A percentile compares a stretch with the other conserved stretches of the same genome.
Conservation (phyloP, 371 early-diverging fungal species). For the Saksenaea oblongispora region DNA sequence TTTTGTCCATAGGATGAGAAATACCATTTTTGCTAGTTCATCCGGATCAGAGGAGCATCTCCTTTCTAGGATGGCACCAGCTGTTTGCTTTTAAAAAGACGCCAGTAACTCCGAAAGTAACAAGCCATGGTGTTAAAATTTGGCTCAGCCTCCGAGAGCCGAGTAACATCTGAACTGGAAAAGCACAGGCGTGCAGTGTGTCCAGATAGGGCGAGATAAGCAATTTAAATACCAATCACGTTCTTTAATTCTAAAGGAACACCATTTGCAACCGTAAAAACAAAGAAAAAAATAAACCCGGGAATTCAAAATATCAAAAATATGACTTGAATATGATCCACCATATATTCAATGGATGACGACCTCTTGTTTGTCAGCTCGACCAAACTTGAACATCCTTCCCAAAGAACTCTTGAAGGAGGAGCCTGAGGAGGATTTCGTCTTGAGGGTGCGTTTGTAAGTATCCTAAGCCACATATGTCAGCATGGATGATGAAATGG, state of each 20-base stretch:
- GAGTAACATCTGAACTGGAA: not conserved
- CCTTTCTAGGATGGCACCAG: too few relatives aligned
- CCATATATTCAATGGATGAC: constrained; percentile 33
- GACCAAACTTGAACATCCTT: constrained; percentile 33
- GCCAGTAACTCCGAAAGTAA: too few relatives aligned
- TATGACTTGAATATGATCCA: not conserved
- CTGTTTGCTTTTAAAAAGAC: too few relatives aligned
- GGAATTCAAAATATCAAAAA: not conserved
- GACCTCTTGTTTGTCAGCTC: constrained; percentile 19
- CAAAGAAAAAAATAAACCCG: not conserved
- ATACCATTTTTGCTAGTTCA: too few relatives aligned
- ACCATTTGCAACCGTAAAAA: not conserved
- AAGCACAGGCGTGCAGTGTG: not conserved
- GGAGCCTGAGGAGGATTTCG: constrained; percentile 16
- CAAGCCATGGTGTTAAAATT: not conserved
- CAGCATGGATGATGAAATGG: constrained; percentile 7
- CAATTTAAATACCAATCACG: constrained; percentile 4
- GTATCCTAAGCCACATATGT: constrained; percentile 22
- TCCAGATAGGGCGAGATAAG: constrained; percentile 3
- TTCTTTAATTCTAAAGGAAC: constrained; percentile 5
- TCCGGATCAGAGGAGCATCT: too few relatives aligned
- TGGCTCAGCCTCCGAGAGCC: not conserved
- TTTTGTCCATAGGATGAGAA: too few relatives aligned
- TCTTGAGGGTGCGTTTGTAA: constrained; percentile 37
- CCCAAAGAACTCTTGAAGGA: constrained; percentile 26